Evolutionary conservation across 2,329 filamentous ascomycete species (phyloP), one percentile per base, ranked within the genome.

Genomic region (Ophiostoma tasmaniense): DNA sequence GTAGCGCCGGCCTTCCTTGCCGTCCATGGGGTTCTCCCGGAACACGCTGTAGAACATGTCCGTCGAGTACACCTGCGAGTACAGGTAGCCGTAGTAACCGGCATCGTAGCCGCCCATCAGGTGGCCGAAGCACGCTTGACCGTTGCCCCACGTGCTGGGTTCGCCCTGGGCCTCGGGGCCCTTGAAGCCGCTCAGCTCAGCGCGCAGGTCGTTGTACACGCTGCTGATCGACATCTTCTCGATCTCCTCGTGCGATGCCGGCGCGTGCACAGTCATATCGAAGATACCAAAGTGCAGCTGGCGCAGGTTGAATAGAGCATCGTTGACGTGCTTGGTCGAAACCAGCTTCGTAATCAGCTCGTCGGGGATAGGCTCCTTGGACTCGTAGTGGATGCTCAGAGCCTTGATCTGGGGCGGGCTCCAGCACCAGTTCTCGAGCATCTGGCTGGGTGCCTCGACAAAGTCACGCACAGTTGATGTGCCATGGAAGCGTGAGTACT

Each of bases 41-140:
- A 95, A 95, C 64, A 90, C 88, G 0, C 85, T 85, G 79, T 91
- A 88, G 82, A 94, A 96, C 90, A 96, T 94, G 78, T 96, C 91
- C 33, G 89, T 85, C 28, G 88, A 91, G 79, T 93, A 95, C 22
- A 95, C 92, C 77, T 92, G 86, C 0, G 89, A 92, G 72, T 86
- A 89, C 42, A 90, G 80, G 76, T 90, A 90, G 74, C 87, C 87
- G 77, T 95, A 95, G 80, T 94, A 94, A 61, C 91, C 90, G 37
- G 91, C 91, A 77, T 94, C 91, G 75, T 95, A 95, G 1, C 91
- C 91, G 67, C 90, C 90, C 71, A 94, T 91, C 72, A 94, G 82
- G 78, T 95, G 91, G 20, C 91, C 90, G 75, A 95, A 93, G 0
- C 88, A 92, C 6, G 90, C 90, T 75, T 93, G 87, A 14, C 91